Base-by-base conservation (phyloP, 345 rosid species). In the Arabis alpina region DNA sequence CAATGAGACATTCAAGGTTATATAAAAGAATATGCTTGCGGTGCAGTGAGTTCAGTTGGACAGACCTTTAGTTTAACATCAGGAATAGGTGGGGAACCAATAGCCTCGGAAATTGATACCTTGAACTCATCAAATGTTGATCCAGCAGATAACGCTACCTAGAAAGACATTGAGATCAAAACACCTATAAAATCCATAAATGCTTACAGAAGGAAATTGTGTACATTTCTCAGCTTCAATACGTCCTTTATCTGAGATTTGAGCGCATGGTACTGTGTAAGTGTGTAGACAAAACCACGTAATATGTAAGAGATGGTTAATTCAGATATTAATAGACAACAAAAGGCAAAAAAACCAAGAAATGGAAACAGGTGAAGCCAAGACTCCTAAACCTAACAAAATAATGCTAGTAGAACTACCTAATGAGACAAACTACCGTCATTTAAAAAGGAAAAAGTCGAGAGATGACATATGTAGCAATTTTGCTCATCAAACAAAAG, bases 261-360 rank as follows among this genome's bases (percentile, higher is more conserved):
- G 79, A 89, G 90, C 37, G 85, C 95, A 40, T 88, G 90, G 76
- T 87, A 80, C 99, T 94, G 91, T 68, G 76, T 77, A 72, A 80
- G 97, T 94, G 91, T 68, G 76, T 77, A 72, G 41, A 58, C 53
- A 79, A 50, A 72, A 43, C 69, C 52, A 54, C 12, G 44, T 54
- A 36, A 32, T 54, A 40, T 50, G 55, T 50, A 66, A 58, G 58
- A 64, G n/a, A 51, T 44, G 24, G 12, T 60, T 61, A 28, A 61
- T 48, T 55, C 54, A 47, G 61, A 45, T 25, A 24, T 16, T 34
- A 6, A 64, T 30, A 30, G 68, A 5, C 61, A 67, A 7, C 14
- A 54, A 39, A 37, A 30, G 60, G 15, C 25, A 51, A 58, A 70
- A 49, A 36, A 13, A 72, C n/a, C 42, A 64, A 16, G 9, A 59